Base-by-base conservation (phyloP, 208 protist genomes). In the Hexamita inflata region DNA sequence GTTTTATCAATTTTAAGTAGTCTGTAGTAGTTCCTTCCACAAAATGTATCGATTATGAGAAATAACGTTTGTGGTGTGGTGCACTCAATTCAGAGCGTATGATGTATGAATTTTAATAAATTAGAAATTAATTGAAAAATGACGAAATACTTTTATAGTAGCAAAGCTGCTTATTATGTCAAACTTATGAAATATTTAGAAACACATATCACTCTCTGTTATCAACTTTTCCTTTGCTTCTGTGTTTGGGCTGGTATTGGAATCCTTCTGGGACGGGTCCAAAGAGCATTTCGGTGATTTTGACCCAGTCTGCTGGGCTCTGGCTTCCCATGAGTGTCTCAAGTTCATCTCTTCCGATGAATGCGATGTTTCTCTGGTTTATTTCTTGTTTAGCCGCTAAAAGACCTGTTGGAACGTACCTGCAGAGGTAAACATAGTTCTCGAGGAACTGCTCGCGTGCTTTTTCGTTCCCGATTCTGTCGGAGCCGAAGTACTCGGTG, bases 391-490 rank as follows among this genome's bases (percentile, higher is more conserved):
- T 1, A 15, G 1, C 26, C 11, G 79, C 79, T 9, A 83, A 9
- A 28, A 81, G 28, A n/a, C 80, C 80, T 24, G 42, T 0, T 7
- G 80, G 80, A 0, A 82, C 73, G 41, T 82, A 82, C 15, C 80
- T 28, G 74, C 53, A 80, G 15, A 60, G 24, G 38, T 83, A 80
- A 0, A 34, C 75, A 13, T 64, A 60, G 76, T 77, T 81, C 42
- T 82, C 80, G 26, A 82, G 75, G 30, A 82, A 59, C 28, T 76
- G 81, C 2, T 28, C 40, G 40, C 80, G 41, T n/a, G 79, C 81
- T 57, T 39, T 78, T 30, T 59, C 41, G n/a, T 58, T 28, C 32
- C 61, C 78, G 4, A 34, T 41, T 26, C 34, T 7, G 42, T 82
- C 80, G 32, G 34, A 30, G 1, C 80, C 80, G 40, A 73, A 82